These are phyloP conservation scores for Emergomyces orientalis DNA, from an alignment of 2,329 filamentous ascomycete species.

Conservation along the genomic window DNA sequence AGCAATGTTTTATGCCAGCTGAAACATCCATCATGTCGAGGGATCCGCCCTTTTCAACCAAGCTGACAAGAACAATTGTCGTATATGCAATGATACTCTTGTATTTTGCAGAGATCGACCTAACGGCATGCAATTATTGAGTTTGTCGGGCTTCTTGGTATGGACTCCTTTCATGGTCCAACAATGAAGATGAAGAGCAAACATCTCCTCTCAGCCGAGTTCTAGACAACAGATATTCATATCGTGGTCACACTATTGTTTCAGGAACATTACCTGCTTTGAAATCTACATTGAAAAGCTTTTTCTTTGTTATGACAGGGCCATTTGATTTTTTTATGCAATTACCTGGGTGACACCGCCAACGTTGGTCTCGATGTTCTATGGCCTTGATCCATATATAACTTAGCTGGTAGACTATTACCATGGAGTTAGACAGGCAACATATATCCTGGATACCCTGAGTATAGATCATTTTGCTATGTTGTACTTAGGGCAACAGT, in stretches of 20 bases:
- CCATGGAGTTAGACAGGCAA: neutral
- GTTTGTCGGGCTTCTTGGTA: too few relatives aligned
- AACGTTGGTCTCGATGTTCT: neutral
- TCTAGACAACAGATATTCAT: neutral
- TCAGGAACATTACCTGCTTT: neutral
- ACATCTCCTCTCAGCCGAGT: neutral
- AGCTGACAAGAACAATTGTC: neutral
- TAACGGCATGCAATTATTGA: neutral
- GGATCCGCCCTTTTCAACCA: neutral
- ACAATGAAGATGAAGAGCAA: neutral
- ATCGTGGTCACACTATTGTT: neutral
- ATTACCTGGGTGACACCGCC: neutral
- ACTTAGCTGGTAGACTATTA: neutral
- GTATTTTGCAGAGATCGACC: neutral
- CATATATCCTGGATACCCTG: neutral
- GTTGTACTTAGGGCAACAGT: neutral
- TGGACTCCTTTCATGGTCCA: neutral
- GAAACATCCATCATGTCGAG: too few relatives aligned
- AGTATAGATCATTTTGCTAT: neutral
- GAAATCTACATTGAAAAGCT: neutral
- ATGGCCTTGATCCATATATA: neutral
- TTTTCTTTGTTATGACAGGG: neutral
- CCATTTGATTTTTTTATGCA: neutral
- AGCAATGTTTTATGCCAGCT: too few relatives aligned
- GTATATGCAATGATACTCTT: neutral